Evolutionary conservation across 2,329 filamentous ascomycete genomes (phyloP), one percentile per base, ranked within the genome.

Genomic region (Fusarium secorum): DNA sequence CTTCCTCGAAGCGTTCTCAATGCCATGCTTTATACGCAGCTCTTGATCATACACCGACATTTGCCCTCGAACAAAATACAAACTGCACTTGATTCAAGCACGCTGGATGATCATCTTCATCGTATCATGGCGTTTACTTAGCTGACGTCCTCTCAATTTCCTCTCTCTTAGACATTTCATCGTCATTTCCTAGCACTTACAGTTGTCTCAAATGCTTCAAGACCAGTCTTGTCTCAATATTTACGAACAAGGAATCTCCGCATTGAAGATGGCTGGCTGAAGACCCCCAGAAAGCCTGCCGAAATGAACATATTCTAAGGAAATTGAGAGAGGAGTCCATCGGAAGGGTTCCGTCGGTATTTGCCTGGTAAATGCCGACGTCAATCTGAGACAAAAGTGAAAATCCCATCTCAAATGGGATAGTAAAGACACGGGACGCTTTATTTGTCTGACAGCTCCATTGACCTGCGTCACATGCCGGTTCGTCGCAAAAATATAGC

Each of bases 211-310:
- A 36, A 17, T 11, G n/a, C 4, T 3, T 11, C 14, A 22, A 13
- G 7, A 28, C 28, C 6, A 18, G 11, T 2, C 11, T 28, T 55
- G 15, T 33, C 46, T 22, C 35, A 6, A 26, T n/a, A 28, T 11
- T n/a, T 28, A 26, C 32, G 13, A 20, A 32, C 1, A 10, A 14
- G 35, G 35, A 41, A 57, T 45, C 13, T 14, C n/a, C 22, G n/a
- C 2, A 22, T n/a, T 7, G 32, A 57, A 32, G 4, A 55, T 26
- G 51, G 39, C 58, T 36, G 42, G 51, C 51, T 57, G 51, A 38
- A 22, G 1, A 5, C 5, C 6, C 8, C 2, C 13, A 22, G 6
- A 36, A 36, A 7, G 17, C 11, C 10, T 14, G 20, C 15, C 4
- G 7, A 13, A 5, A n/a, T 41, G 7, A 18, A 9, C n/a, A 11